Percentiles rank a stretch among this genome's conserved stretches.
These are phyloP conservation scores for Penicillium freii DNA, from an alignment of 2,329 filamentous ascomycete species.

Conservation along the genomic window DNA sequence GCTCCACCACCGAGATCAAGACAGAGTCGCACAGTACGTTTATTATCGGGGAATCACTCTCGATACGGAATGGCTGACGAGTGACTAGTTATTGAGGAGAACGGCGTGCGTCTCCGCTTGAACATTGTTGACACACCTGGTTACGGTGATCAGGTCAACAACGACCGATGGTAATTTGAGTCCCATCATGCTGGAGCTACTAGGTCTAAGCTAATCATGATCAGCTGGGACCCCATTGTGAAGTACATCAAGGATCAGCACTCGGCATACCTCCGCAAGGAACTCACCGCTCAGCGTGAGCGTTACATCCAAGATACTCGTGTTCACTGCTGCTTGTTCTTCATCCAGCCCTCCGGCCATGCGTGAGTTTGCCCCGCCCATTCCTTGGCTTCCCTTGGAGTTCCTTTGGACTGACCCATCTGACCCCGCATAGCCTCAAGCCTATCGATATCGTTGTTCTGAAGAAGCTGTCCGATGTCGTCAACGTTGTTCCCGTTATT, in stretches of 20 bases:
- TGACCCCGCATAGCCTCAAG: constrained; percentile 61
- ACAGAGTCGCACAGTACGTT: constrained; percentile 79
- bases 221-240: constrained; percentile 95
- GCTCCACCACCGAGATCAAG: constrained; percentile 96
- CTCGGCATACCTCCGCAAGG: constrained; percentile 97
- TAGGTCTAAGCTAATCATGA: constrained; percentile 21
- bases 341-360: constrained; percentile 98
- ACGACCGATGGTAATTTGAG: constrained; percentile 75
- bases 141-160: constrained; percentile 98
- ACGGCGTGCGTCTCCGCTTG: constrained; percentile 91
- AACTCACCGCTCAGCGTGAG: constrained; percentile 97
- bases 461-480: constrained; percentile 99
- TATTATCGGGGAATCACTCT: background rate
- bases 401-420: background rate
- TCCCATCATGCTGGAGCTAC: background rate
- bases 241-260: constrained; percentile 99
- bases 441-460: constrained; percentile 98
- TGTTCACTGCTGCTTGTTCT: constrained; percentile 99
- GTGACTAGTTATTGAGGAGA: constrained; percentile 82
- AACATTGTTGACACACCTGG: constrained; percentile 99
- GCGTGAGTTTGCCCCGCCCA: constrained; percentile 50
- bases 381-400: background rate
- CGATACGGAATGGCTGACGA: constrained; percentile 18
- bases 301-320: constrained; percentile 98
- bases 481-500: constrained; percentile 98